Base-by-base conservation (phyloP, 139 green algal genomes). In the Asterochloris erici region DNA sequence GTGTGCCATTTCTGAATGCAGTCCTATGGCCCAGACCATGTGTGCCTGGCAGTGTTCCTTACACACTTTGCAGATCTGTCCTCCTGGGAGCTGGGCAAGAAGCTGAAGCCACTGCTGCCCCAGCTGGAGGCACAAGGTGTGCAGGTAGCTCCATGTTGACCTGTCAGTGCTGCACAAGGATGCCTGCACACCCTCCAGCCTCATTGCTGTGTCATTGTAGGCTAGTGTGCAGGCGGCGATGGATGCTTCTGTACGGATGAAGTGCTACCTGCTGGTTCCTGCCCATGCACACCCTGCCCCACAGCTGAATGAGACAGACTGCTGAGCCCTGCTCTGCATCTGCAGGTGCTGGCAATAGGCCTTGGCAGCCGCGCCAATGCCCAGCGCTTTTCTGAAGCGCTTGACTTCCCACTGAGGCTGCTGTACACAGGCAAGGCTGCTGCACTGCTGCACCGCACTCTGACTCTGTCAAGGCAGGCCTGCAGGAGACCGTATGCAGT, bases 1-100 rank as follows among this genome's bases (percentile, higher is more conserved):
- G 10, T 19, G 47, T 12, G 24, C 15, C 29, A 54, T 54, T 14
- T 19, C 47, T 12, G 2, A 17, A 10, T 80, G 76, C 47, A 80
- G 76, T 70, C 68, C 76, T 80, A 80, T 70, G 79, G 70, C 15
- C 14, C 68, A 83, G 27, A 24, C 12, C 69, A 74, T 62, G 60
- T 66, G 19, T 88, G 81, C 29, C 38, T 93, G 0, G 73, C 95
- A 1, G 70, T 84, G 13, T 94, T 92, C 84, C 83, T 97, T 21
- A 96, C 92, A 0, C 93, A 97, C 77, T 96, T 93, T 83, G 93
- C 86, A 14, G 93, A 96, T 84, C 85, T 96, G 19, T 88, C 79
- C 74, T 89, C 73, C 54, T 94, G 89, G 87, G 92, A 97, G 78
- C 87, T 90, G 19, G 93, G 87, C 0, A 90, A 93, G 84, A 91